Base-by-base conservation (phyloP, 768 basidiomycete genomes). In the Naganishia randhawae region DNA sequence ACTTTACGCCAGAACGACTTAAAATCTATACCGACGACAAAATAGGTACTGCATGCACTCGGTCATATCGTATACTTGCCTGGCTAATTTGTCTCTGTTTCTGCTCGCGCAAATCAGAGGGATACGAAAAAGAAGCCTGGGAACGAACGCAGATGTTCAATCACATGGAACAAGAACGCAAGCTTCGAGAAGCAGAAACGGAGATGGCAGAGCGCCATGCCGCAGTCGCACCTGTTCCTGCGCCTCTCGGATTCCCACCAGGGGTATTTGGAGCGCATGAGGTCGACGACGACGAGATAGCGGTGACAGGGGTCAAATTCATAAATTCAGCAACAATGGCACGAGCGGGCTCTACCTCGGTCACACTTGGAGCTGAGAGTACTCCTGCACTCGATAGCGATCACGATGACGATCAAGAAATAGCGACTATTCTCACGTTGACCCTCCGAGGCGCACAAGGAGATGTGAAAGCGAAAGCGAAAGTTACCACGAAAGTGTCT, bases 121-220 rank as follows among this genome's bases (percentile, higher is more conserved):
- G 57, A 41, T 61, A 61, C 37, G 57, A 61, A 35, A 61, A 61
- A 39, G 57, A 61, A 25, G 57, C 57, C 19, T 61, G 57, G 57
- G 57, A 61, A 41, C 8, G 22, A 25, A 61, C 57, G 39, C 57
- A 61, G 27, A n/a, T 13, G 39, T 61, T 13, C 22, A n/a, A 61
- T 19, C 35, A 61, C 19, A n/a, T 41, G 22, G 57, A 61, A 22
- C 57, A 39, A 41, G 35, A 16, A 42, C 57, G 57, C 5, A 61
- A 61, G 39, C 57, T 61, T 25, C 22, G 37, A n/a, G 57, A 61
- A 61, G 57, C 57, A 19, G 57, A 61, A 29, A n/a, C 41, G 25
- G 57, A 61, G 25, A 61, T 61, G 22, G 57, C 35, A 8, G 39
- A 61, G 27, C 37, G 57, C 25, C 57, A 61, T n/a, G 57, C 57